Evolutionary conservation across 2,329 filamentous ascomycete genomes (phyloP).

Genomic region (Penicillium sclerotiorum): DNA sequence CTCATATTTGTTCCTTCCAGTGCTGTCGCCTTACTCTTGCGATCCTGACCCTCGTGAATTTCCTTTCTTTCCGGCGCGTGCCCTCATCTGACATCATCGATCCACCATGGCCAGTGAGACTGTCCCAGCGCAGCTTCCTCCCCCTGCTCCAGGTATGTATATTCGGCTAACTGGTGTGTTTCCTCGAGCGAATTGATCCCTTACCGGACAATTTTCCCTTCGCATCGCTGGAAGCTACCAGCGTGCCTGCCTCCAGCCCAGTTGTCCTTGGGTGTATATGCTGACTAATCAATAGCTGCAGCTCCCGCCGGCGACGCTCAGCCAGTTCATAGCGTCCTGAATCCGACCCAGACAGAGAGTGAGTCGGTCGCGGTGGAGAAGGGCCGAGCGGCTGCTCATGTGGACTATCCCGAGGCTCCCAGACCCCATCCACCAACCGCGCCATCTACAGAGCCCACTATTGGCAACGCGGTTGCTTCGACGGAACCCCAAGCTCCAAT

Average conservation of each 20-base stretch:
- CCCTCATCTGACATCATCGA: constrained; percentile 24
- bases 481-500: constrained; percentile 12
- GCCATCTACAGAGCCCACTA: constrained; percentile 6
- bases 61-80: constrained; percentile 7
- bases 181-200: constrained; percentile 4
- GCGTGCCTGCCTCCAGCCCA: too few species aligned
- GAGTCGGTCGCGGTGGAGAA: constrained; percentile 7
- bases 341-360: constrained; percentile 18
- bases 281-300: constrained; percentile 24
- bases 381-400: constrained; percentile 3
- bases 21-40: constrained; percentile 19
- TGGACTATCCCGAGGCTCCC: constrained; percentile 8
- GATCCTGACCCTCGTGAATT: constrained; percentile 8
- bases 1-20: constrained; percentile 7
- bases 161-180: neutral
- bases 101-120: constrained; percentile 31
- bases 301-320: constrained; percentile 16
- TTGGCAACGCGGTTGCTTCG: constrained; percentile 9
- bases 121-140: constrained; percentile 11
- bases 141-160: constrained; percentile 29
- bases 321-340: constrained; percentile 16
- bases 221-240: neutral
- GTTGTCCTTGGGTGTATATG: too few species aligned
- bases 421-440: constrained; percentile 12
- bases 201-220: neutral